These are phyloP conservation scores for Plasmodium ovale DNA, from an alignment of 169 alveolate species.

Conservation along the genomic window DNA sequence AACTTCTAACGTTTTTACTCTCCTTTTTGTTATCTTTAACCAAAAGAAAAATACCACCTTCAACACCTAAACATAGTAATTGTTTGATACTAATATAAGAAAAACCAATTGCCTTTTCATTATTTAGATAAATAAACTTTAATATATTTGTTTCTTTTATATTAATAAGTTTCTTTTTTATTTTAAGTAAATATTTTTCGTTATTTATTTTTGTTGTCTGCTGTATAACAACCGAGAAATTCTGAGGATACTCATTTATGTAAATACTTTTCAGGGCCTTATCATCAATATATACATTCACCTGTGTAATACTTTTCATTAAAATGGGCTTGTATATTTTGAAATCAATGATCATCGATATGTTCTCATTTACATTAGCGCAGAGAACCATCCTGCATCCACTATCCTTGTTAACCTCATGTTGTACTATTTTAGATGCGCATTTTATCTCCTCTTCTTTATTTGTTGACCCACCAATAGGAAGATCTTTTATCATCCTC, in stretches of 20 bases:
- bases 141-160: constrained; percentile 52
- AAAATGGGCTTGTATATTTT: constrained; percentile 61
- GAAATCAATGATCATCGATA: constrained; percentile 45
- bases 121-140: constrained; percentile 41
- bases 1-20: not conserved
- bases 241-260: constrained; percentile 67
- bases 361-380: not conserved
- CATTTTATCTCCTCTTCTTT: too few relatives aligned
- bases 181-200: constrained; percentile 39
- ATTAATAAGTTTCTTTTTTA: constrained; percentile 36
- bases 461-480: too few relatives aligned
- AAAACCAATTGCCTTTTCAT: constrained; percentile 59
- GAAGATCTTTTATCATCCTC: too few relatives aligned
- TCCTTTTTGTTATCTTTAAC: constrained; percentile 28
- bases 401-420: not conserved
- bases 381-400: not conserved
- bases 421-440: too few relatives aligned
- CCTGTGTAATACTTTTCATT: constrained; percentile 43
- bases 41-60: constrained; percentile 54
- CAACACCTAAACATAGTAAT: constrained; percentile 35
- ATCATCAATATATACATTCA: constrained; percentile 31
- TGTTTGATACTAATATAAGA: constrained; percentile 60
- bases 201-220: constrained; percentile 9
- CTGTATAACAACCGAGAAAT: constrained; percentile 56
- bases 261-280: constrained; percentile 30